phyloP scores from a whole-genome alignment of 208 protist genomes.

The Acanthamoeba castellanii region DNA sequence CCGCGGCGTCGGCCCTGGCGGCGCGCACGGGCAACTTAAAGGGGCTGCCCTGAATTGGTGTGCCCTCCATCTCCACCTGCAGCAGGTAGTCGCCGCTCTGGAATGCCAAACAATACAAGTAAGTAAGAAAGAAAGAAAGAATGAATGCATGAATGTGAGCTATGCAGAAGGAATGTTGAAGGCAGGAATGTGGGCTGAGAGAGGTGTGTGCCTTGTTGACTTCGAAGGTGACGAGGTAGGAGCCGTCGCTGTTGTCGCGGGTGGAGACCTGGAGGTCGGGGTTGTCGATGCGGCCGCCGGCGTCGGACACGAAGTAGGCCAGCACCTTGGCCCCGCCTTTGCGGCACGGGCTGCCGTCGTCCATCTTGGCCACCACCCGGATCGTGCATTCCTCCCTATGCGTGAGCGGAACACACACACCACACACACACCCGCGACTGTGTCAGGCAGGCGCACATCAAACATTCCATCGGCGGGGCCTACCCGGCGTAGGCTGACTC shows the following conservation, averaged over 20 bases:
- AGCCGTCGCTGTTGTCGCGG: background rate
- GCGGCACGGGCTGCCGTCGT: background rate
- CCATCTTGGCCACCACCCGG: background rate
- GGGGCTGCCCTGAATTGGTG: background rate
- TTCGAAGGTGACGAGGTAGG: constrained; percentile 43
- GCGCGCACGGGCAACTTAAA: background rate
- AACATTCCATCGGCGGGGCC: too few species aligned
- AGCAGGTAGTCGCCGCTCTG: constrained; percentile 10
- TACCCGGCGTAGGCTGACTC: background rate
- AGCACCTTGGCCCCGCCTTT: constrained; percentile 50
- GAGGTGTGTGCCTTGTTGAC: background rate
- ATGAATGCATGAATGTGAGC: background rate
- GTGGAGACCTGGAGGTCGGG: background rate
- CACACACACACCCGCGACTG: too few species aligned
- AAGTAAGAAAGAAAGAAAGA: background rate
- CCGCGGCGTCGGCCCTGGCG: background rate
- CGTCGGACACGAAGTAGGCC: constrained; percentile 23
- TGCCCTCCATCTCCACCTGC: background rate
- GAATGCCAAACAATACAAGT: too few species aligned
- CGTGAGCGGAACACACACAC: background rate
- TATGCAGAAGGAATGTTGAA: background rate
- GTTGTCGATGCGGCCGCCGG: background rate
- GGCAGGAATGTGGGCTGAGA: background rate
- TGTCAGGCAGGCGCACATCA: too few species aligned
- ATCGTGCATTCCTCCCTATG: background rate